Percentiles rank a stretch among this genome's conserved stretches.
phyloP scores from a whole-genome alignment of 495 filamentous ascomycete genomes.

The Neurospora cerealis region DNA sequence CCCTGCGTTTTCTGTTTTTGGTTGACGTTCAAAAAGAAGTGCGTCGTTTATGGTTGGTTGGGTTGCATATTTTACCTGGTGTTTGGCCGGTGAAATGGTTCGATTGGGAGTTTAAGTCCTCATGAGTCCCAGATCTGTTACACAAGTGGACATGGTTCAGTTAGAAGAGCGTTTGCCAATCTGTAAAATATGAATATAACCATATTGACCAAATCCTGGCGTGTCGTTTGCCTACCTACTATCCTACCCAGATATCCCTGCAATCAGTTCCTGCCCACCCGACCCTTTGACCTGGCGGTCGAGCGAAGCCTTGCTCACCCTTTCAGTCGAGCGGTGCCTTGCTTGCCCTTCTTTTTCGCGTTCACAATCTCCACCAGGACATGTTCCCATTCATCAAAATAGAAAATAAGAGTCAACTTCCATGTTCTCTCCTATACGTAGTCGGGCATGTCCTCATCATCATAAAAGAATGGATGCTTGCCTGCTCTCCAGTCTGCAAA shows the following conservation, averaged over 20 bases:
- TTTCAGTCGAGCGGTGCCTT: too few relatives aligned
- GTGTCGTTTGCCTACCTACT: not conserved
- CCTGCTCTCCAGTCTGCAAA: not conserved
- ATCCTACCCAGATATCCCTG: not conserved
- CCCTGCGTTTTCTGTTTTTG: slow-evolving; percentile 11
- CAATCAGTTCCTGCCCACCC: not conserved
- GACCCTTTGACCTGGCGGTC: too few relatives aligned
- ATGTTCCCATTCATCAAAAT: not conserved
- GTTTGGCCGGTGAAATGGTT: not conserved
- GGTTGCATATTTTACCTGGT: not conserved
- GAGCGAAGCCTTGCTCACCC: too few relatives aligned
- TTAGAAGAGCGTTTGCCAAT: not conserved
- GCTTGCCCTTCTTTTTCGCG: too few relatives aligned
- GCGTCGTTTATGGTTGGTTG: not conserved
- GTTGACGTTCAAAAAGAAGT: slow-evolving; percentile 17
- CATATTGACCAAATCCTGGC: not conserved
- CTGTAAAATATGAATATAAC: not conserved
- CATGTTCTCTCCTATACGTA: too few relatives aligned
- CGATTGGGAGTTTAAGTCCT: not conserved
- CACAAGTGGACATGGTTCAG: not conserved
- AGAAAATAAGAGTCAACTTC: too few relatives aligned
- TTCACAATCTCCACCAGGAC: not conserved
- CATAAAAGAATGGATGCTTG: not conserved
- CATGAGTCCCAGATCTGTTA: not conserved
- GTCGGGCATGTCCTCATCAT: not conserved